These are phyloP conservation scores for Skeletonema menzelii DNA, from an alignment of 108 stramenopile species.

Conservation along the genomic window DNA sequence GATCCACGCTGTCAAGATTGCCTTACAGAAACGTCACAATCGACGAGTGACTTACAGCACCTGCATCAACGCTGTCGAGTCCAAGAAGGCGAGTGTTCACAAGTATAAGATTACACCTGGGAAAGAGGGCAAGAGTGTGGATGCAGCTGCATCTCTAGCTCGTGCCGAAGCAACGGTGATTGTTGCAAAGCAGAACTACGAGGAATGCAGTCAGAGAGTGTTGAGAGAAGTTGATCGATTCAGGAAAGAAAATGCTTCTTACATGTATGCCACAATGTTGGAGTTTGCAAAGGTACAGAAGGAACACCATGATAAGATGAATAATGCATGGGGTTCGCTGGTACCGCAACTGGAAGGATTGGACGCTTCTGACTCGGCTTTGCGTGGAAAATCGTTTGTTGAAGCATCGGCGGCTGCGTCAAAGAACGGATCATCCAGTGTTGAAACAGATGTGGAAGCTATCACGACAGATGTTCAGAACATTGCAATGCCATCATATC, in stretches of 20 bases:
- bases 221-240: conserved; percentile 62
- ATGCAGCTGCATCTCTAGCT: conserved; percentile 40
- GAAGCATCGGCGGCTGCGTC: conserved; percentile 21
- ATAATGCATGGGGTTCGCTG: conserved; percentile 52
- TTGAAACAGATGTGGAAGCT: neutral
- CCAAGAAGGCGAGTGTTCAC: conserved; percentile 30
- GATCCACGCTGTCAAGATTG: conserved; percentile 75
- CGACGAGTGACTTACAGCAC: conserved; percentile 63
- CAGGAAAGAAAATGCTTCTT: conserved; percentile 52
- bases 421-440: conserved; percentile 7
- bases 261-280: conserved; percentile 62
- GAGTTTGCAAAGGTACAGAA: conserved; percentile 65
- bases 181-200: conserved; percentile 47
- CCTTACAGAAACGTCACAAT: conserved; percentile 71
- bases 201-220: conserved; percentile 55
- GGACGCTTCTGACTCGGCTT: neutral
- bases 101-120: conserved; percentile 40
- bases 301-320: conserved; percentile 61
- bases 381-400: conserved; percentile 13
- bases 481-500: conserved; percentile 36
- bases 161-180: conserved; percentile 39
- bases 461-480: conserved; percentile 1
- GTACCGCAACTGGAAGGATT: conserved; percentile 50
- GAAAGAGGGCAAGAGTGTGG: conserved; percentile 36
- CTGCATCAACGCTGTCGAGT: conserved; percentile 40